phyloP scores from a whole-genome alignment of 768 basidiomycete genomes.

The Kwoniella europaea region DNA sequence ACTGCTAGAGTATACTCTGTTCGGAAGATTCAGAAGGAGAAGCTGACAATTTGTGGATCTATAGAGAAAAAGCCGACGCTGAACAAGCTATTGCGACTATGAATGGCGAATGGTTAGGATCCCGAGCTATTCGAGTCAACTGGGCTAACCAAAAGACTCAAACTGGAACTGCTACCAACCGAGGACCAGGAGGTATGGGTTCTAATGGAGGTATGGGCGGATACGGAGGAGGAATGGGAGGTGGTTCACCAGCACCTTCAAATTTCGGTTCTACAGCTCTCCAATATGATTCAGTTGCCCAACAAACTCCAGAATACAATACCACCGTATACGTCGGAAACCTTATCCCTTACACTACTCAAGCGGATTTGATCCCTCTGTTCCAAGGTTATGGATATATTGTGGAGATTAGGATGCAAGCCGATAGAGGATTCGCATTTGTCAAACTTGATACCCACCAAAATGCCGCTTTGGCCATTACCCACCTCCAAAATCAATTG shows the following conservation, averaged over 20 bases:
- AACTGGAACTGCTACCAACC: conserved; percentile 61
- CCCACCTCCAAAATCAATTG: conserved; percentile 94
- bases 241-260: conserved; percentile 74
- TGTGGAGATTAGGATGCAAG: conserved; percentile 98
- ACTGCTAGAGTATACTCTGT: no score
- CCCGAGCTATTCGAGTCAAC: conserved; percentile 97
- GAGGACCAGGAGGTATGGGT: conserved; percentile 34
- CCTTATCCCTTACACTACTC: conserved; percentile 94
- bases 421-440: conserved; percentile 97
- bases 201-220: conserved; percentile 29
- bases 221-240: conserved; percentile 35
- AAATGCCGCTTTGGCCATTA: conserved; percentile 96
- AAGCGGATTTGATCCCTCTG: conserved; percentile 94
- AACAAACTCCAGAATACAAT: conserved; percentile 92
- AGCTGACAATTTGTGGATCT: not conserved
- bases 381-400: conserved; percentile 96
- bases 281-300: conserved; percentile 83
- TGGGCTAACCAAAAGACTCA: conserved; percentile 99
- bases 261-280: conserved; percentile 65
- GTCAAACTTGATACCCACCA: conserved; percentile 99
- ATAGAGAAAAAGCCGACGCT: conserved; percentile 92
- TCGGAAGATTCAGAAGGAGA: no score
- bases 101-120: conserved; percentile 99
- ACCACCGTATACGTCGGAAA: conserved; percentile 98
- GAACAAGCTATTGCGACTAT: conserved; percentile 99